Conservation (phyloP, 176 grass and related monocot species). For the Zoysia pacifica region DNA sequence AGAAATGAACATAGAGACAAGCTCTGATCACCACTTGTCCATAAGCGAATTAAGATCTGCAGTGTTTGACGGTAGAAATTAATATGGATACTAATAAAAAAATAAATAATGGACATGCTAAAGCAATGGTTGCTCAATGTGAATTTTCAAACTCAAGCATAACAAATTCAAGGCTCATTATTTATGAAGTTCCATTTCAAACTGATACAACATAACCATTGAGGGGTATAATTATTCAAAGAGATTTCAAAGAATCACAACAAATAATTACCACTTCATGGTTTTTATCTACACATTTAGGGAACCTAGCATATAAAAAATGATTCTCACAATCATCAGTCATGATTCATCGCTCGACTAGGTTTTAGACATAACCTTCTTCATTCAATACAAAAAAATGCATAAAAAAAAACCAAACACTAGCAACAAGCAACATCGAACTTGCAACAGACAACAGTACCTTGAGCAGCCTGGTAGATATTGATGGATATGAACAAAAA, state of each 20-base stretch:
- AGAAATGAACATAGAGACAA: slow-evolving; percentile 74
- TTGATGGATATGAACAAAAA: slow-evolving; percentile 61
- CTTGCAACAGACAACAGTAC: slow-evolving; percentile 44
- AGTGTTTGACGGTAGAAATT: slow-evolving; percentile 21
- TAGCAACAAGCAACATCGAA: slow-evolving; percentile 21
- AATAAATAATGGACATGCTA: background rate
- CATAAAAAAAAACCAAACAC: slow-evolving; percentile 1
- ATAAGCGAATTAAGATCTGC: slow-evolving; percentile 82
- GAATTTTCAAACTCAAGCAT: slow-evolving; percentile 5
- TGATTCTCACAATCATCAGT: background rate
- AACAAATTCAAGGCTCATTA: background rate
- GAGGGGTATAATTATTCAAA: slow-evolving; percentile 9
- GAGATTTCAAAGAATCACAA: background rate
- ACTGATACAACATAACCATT: background rate
- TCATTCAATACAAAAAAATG: slow-evolving; percentile 8
- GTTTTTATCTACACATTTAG: slow-evolving; percentile 18
- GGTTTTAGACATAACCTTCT: slow-evolving; percentile 12
- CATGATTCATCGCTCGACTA: slow-evolving; percentile 3
- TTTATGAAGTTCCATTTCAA: slow-evolving; percentile 30
- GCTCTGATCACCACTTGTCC: slow-evolving; percentile 74
- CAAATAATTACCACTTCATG: background rate
- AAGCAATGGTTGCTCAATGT: slow-evolving; percentile 10
- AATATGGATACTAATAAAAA: slow-evolving; percentile 16
- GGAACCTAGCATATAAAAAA: background rate
- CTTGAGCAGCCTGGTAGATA: slow-evolving; percentile 80